phyloP scores from a whole-genome alignment of 2,329 filamentous ascomycete genomes.

The Lachnellula suecica region DNA sequence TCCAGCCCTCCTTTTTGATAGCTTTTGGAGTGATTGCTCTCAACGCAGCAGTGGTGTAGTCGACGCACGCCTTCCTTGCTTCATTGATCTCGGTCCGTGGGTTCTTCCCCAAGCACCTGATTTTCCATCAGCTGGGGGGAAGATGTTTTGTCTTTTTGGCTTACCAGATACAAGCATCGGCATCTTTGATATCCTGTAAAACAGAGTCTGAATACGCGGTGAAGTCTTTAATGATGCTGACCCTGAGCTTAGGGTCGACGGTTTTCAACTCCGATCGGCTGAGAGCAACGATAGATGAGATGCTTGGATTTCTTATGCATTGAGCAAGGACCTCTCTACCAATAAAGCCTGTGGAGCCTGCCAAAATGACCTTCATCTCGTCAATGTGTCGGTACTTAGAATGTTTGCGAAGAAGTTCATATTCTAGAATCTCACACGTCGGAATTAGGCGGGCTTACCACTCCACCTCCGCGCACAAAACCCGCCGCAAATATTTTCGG shows the following conservation, averaged over 20 bases:
- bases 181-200: background rate
- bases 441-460: no score
- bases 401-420: no score
- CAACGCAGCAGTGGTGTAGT: background rate
- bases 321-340: background rate
- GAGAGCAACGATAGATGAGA: background rate
- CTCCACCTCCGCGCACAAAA: no score
- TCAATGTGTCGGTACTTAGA: no score
- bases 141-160: no score
- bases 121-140: background rate
- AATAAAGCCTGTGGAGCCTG: background rate
- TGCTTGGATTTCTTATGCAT: background rate
- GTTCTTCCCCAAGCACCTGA: background rate
- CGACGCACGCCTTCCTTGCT: background rate
- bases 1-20: background rate
- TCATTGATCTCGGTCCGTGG: background rate
- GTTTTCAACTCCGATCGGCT: background rate
- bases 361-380: background rate
- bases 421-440: no score
- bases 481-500: no score
- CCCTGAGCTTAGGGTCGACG: background rate
- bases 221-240: background rate
- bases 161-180: background rate
- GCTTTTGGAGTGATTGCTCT: background rate
- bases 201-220: background rate